Base-by-base conservation (phyloP, 306 rosid genomes). In the Cucurbita argyrosperma region DNA sequence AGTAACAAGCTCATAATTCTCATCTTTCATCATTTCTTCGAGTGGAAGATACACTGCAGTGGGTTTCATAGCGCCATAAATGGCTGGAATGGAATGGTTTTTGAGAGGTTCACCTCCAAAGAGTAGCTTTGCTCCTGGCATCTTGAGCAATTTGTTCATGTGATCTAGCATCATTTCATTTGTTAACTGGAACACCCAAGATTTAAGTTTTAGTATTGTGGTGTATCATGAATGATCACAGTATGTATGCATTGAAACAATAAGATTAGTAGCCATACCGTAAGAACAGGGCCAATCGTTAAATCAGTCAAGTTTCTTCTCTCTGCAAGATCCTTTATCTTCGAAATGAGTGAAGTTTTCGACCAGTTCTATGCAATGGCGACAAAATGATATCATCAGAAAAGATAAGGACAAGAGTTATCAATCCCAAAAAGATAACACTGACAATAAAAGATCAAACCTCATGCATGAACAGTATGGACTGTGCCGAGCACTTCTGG, bases 401-500 rank as follows among this genome's bases (percentile, higher is more conserved):
- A 69, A 82, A 53, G n/a, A 46, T 26, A 8, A 3, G 54, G 0
- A 16, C 5, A 45, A 45, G 1, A 23, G 7, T 6, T 6, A 46
- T 6, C 0, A 12, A 15, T 62, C 69, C 18, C 69, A 15, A 13
- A 1, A 35, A 5, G 45, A 37, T 30, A 43, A 77, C 59, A 35
- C 53, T 63, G 45, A 68, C 64, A 84, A 64, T 21, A 10, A 58
- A 73, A 70, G 69, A 65, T 43, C 90, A 71, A 75, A 93, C 98
- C 98, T 94, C 97, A 26, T 94, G 98, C 84, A 94, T 85, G 80
- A 94, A 89, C 61, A 94, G 74, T 77, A 94, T 83, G 37, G 97
- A 94, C 55, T 90, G 96, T 38, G 98, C 98, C 0, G 98, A 94
- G 87, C 98, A 94, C 85, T 94, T 94, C 84, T 94, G 98, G 74